Evolutionary conservation across 345 rosid genomes (phyloP), one percentile per base, ranked within the genome.

Genomic region (Salix exigua): DNA sequence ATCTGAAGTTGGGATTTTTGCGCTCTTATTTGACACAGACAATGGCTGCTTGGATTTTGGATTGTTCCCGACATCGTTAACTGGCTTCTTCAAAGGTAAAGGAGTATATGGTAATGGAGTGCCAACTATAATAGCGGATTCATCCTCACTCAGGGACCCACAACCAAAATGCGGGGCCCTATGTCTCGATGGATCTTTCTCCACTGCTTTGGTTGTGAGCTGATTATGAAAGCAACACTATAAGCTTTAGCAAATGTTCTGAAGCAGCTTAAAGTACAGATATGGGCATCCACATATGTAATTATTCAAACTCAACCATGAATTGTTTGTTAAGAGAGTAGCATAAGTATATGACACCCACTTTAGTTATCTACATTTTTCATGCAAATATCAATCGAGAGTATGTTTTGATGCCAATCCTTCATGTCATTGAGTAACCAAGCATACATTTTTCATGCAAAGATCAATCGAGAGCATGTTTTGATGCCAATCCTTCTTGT

Each of bases 161-260:
- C 96, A 90, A 28, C 77, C 82, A 75, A 90, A 94, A 76, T 94
- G 97, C 6, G 89, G 89, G 68, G 89, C 77, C 21, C 94, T 88
- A 77, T 96, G n/a, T 80, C 93, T 86, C 21, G 88, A 51, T 53
- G 84, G 79, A 80, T 87, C 88, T 82, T 94, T 93, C 71, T 90
- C 95, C 77, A 90, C 95, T 38, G 90, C 88, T 82, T 88, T 87
- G 23, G 77, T 70, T 10, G 97, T 91, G 66, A 96, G 90, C 97
- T 91, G 89, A 72, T 71, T 17, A 72, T 8, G 77, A 67, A 81
- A 21, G 73, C n/a, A 77, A 73, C 23, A 63, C 35, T 2, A 68
- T 77, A 68, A 66, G 67, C 51, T 68, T 46, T 21, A 42, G 58
- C 37, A 40, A 33, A 78, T 35, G 76, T 46, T 73, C 62, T 66